These are phyloP conservation scores for Lentinula detonsa DNA, from an alignment of 768 basidiomycete species.

Conservation along the genomic window DNA sequence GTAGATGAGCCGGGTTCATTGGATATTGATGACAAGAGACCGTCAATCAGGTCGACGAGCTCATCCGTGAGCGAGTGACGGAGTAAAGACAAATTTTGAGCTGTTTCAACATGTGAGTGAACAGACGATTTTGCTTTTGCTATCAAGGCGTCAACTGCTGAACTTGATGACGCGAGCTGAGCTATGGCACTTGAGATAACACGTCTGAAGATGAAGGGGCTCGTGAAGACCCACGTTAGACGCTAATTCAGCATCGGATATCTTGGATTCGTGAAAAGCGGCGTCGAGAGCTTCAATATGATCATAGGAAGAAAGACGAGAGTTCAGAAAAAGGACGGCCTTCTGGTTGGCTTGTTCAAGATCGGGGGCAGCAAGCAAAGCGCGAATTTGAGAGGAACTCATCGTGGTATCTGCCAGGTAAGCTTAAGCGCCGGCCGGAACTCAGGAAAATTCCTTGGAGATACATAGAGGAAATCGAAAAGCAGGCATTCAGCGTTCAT, in stretches of 20 bases:
- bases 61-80: slow-evolving; percentile 78
- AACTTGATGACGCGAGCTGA: slow-evolving; percentile 55
- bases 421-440: no score
- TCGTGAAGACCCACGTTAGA: slow-evolving; percentile 34
- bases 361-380: not conserved
- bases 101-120: slow-evolving; percentile 47
- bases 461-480: no score
- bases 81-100: slow-evolving; percentile 69
- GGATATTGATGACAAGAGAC: slow-evolving; percentile 53
- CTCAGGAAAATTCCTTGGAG: no score
- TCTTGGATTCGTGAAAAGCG: slow-evolving; percentile 35
- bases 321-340: slow-evolving; percentile 27
- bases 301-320: slow-evolving; percentile 39
- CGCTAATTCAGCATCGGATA: slow-evolving; percentile 32
- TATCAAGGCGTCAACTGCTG: slow-evolving; percentile 39
- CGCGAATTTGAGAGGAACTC: not conserved
- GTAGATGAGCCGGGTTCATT: slow-evolving; percentile 48
- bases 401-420: not conserved
- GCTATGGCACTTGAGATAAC: slow-evolving; percentile 35
- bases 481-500: no score
- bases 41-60: slow-evolving; percentile 57
- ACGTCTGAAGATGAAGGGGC: slow-evolving; percentile 9
- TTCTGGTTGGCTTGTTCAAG: not conserved
- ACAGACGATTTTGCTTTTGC: slow-evolving; percentile 40
- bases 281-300: slow-evolving; percentile 44